Conservation (phyloP, 2,329 filamentous ascomycete genomes). For the Coleophoma eucalyptorum region DNA sequence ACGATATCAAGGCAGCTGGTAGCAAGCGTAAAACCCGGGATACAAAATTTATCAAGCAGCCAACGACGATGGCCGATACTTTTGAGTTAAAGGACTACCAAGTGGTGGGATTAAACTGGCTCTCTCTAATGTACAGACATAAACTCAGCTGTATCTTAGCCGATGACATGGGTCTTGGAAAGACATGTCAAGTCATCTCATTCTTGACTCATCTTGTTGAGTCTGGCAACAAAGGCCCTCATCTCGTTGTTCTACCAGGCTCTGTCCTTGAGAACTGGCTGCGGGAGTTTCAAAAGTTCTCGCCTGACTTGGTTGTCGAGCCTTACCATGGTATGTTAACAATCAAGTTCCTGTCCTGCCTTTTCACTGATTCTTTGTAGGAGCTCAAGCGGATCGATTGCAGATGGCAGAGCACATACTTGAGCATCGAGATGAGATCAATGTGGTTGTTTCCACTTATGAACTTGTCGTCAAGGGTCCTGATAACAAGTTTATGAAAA, state of each 20-base stretch:
- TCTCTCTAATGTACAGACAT: constrained; percentile 76
- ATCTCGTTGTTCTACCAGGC: constrained; percentile 86
- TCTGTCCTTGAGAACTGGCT: constrained; percentile 97
- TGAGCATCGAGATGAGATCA: constrained; percentile 61
- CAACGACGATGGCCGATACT: constrained; percentile 70
- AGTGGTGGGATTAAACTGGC: constrained; percentile 91
- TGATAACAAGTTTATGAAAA: constrained; percentile 61
- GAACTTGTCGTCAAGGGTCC: constrained; percentile 54
- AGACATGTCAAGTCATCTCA: constrained; percentile 94
- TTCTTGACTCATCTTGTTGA: constrained; percentile 83
- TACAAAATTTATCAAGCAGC: constrained; percentile 46
- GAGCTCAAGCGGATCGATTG: constrained; percentile 62
- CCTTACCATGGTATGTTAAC: constrained; percentile 52
- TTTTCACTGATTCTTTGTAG: constrained; percentile 43
- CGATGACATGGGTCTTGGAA: constrained; percentile 95
- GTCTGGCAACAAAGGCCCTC: constrained; percentile 62
- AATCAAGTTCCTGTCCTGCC: neutral
- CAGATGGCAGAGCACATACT: constrained; percentile 64
- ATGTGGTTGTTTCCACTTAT: constrained; percentile 71
- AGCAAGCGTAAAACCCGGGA: constrained; percentile 15
- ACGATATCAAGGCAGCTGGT: constrained; percentile 28
- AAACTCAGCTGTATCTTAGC: constrained; percentile 86
- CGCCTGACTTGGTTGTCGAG: constrained; percentile 68
- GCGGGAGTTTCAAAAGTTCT: constrained; percentile 83
- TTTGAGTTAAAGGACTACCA: constrained; percentile 90